These are phyloP conservation scores for Aspergillus tamarii DNA, from an alignment of 2,329 filamentous ascomycete genomes.

Conservation along the genomic window DNA sequence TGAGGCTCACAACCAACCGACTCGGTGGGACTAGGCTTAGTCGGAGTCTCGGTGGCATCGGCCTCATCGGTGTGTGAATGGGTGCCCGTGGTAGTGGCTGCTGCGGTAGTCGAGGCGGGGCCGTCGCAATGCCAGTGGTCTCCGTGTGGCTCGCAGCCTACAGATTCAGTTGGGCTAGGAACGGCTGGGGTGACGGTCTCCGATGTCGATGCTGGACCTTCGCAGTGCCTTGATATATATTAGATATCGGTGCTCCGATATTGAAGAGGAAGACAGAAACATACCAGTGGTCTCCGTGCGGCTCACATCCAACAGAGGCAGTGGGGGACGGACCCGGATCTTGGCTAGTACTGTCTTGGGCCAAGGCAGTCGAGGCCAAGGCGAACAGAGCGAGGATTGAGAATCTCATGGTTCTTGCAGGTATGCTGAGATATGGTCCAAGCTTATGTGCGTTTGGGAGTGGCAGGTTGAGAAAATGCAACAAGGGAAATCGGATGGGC, in stretches of 20 bases:
- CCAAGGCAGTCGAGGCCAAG: conserved; percentile 21
- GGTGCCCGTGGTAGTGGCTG: not conserved
- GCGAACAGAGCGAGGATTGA: conserved; percentile 23
- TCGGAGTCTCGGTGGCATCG: conserved; percentile 12
- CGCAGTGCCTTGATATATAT: conserved; percentile 32
- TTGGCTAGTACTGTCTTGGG: conserved; percentile 12
- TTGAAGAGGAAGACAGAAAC: not conserved
- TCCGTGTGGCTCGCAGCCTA: conserved; percentile 25
- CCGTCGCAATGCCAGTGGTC: conserved; percentile 30
- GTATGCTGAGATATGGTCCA: not conserved
- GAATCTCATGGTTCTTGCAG: conserved; percentile 20
- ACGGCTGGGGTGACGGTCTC: conserved; percentile 14
- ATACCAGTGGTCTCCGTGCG: conserved; percentile 34
- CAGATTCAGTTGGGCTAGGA: conserved; percentile 28
- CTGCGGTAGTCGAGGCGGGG: conserved; percentile 11
- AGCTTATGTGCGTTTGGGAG: not conserved
- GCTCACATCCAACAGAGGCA: conserved; percentile 30
- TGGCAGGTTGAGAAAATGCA: not conserved
- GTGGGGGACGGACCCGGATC: conserved; percentile 36
- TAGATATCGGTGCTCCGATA: not conserved
- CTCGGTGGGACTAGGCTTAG: conserved; percentile 14
- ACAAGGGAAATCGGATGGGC: not conserved
- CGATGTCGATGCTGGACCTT: conserved; percentile 26
- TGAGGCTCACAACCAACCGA: conserved; percentile 20
- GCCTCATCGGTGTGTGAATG: conserved; percentile 10